Percentiles rank a stretch among this genome's conserved stretches.
Evolutionary conservation across 768 basidiomycete species (phyloP).

Genomic region (Rhizopogon vesiculosus): DNA sequence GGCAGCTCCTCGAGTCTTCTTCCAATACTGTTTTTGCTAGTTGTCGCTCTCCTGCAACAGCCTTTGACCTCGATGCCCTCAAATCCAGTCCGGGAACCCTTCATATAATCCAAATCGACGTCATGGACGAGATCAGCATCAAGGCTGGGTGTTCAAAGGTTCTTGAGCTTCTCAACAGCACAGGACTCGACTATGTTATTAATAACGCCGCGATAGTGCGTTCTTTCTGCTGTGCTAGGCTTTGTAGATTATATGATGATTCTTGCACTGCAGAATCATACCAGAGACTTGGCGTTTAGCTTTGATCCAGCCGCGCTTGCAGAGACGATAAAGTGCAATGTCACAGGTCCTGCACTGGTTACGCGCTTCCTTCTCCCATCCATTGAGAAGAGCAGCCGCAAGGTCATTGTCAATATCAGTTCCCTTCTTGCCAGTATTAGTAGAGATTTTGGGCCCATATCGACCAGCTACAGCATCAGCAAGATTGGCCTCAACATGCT

Average conservation of each 20-base stretch:
- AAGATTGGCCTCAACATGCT: conserved; percentile 10
- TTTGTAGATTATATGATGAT: background rate
- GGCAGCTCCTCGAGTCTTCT: conserved; percentile 7
- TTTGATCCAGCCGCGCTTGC: conserved; percentile 13
- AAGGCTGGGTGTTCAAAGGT: conserved; percentile 16
- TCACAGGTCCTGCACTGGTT: conserved; percentile 30
- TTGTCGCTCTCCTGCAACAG: conserved; percentile 16
- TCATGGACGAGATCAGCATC: conserved; percentile 21
- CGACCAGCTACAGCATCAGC: conserved; percentile 10
- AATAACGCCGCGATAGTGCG: conserved; percentile 37
- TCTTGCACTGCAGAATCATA: conserved; percentile 12
- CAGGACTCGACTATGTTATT: conserved; percentile 30
- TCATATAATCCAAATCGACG: conserved; percentile 30
- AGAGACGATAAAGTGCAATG: conserved; percentile 23
- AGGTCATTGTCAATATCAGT: conserved; percentile 32
- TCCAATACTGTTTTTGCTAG: conserved; percentile 19
- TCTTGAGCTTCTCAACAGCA: conserved; percentile 18
- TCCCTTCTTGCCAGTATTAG: conserved; percentile 29
- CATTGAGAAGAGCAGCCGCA: conserved; percentile 26
- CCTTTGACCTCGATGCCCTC: conserved; percentile 11
- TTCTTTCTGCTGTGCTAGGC: background rate
- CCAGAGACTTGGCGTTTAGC: conserved; percentile 21
- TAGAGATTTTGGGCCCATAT: conserved; percentile 2
- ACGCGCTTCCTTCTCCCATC: conserved; percentile 29
- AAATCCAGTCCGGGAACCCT: conserved; percentile 20